Evolutionary conservation across 352 stramenopile genomes (phyloP), one percentile per base, ranked within the genome.

Genomic region (Phytophthora pluvialis): DNA sequence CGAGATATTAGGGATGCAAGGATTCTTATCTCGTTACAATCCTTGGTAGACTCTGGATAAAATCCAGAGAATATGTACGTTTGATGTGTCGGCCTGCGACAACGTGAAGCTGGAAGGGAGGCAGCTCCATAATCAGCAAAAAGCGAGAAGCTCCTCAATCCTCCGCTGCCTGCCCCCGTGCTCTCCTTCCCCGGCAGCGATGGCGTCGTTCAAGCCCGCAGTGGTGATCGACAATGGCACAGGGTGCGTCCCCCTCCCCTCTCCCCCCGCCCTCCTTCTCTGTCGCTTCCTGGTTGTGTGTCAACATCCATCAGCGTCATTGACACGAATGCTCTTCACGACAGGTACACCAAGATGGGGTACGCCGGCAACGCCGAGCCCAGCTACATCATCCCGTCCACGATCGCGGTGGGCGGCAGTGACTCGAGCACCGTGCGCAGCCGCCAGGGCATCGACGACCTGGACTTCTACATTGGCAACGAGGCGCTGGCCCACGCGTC

Each of bases 221-320:
- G 90, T 98, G 39, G 95, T 98, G 33, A 98, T 98, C 70, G 95
- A 98, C 78, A 98, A 98, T 90, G 95, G 95, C 67, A 98, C 95
- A 7, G 95, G 95, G 82, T 98, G 64, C 70, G 86, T 72, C 32
- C 51, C 12, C 18, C 11, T 50, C 18, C 38, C 5, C 25, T 59
- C 11, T 43, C 16, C n/a, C n/a, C n/a, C n/a, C n/a, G n/a, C n/a
- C n/a, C n/a, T n/a, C n/a, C n/a, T n/a, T n/a, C n/a, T 45, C 10
- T 47, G 21, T 18, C 21, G 40, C 32, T 25, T 18, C 12, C 15
- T 32, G 13, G 9, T 15, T 39, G 11, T 10, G 33, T 39, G 12
- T n/a, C 38, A 28, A 38, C 10, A 31, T 38, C 25, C 26, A 5
- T 42, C 3, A 5, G 38, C 15, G 13, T 15, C 3, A 28, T 32